These are phyloP conservation scores for Fibroporia radiculosa DNA, from an alignment of 768 basidiomycete species.

Conservation along the genomic window DNA sequence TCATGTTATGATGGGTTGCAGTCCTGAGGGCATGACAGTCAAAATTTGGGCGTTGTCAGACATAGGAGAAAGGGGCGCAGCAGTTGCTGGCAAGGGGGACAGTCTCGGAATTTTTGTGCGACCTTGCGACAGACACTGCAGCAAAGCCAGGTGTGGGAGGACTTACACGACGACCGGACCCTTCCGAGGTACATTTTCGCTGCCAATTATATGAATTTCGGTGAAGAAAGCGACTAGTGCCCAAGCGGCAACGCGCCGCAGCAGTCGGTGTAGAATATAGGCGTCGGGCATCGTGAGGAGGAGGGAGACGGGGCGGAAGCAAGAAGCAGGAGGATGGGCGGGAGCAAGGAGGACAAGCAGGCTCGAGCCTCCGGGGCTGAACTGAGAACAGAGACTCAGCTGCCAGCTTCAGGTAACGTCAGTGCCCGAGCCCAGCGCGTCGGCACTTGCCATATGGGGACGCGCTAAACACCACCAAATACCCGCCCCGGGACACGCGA, in stretches of 20 bases:
- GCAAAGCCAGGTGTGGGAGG: background rate
- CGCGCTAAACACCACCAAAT: background rate
- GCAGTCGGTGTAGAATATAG: conserved; percentile 53
- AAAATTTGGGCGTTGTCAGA: background rate
- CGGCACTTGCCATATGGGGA: background rate
- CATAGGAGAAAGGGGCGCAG: background rate
- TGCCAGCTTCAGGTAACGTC: background rate
- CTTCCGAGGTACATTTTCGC: conserved; percentile 77
- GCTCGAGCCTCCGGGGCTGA: conserved; percentile 3
- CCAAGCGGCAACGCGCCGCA: conserved; percentile 64
- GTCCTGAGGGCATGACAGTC: conserved; percentile 39
- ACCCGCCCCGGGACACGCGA: background rate
- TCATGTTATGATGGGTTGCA: conserved; percentile 93
- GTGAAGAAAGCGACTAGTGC: conserved; percentile 85
- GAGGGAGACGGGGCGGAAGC: conserved; percentile 4
- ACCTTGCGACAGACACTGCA: background rate
- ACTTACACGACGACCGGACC: conserved; percentile 93
- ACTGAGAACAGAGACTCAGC: background rate
- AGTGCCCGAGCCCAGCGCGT: background rate
- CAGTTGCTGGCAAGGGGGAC: too few species aligned
- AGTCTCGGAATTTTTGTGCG: too few species aligned
- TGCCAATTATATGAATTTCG: conserved; percentile 78
- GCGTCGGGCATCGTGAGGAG: conserved; percentile 23
- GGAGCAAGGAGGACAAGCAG: background rate
- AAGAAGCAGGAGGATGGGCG: background rate